Conservation (phyloP, 1,139 yeast species). For the Scheffersomyces segobiensis region DNA sequence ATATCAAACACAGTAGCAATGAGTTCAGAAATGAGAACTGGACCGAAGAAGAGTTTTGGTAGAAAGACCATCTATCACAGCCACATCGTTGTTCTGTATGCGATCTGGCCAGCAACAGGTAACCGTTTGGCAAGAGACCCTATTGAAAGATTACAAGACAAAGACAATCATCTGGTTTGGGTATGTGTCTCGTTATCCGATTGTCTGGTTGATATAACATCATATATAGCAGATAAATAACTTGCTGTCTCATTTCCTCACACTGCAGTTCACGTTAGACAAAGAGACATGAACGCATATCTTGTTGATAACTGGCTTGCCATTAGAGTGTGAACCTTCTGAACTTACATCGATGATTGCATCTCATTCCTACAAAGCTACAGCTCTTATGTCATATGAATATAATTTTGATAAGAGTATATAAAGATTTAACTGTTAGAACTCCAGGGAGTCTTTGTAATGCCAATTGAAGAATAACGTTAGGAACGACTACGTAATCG, state of each 20-base stretch:
- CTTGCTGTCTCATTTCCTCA: neutral
- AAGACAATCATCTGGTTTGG: neutral
- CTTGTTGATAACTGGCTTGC: neutral
- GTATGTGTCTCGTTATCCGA: neutral
- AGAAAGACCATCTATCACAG: too few species aligned
- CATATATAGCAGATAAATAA: constrained; percentile 10
- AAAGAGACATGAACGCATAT: neutral
- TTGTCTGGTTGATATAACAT: constrained; percentile 1
- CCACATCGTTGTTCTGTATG: too few species aligned
- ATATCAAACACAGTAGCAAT: constrained; percentile 48
- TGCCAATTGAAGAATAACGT: neutral
- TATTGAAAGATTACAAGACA: neutral
- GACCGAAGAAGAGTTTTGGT: constrained; percentile 62
- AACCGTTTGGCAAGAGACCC: too few species aligned
- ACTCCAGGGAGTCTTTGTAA: neutral
- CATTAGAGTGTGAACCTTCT: constrained; percentile 15
- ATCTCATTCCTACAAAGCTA: constrained; percentile 26
- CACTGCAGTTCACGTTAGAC: neutral
- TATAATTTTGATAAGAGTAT: neutral
- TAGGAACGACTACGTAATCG: neutral
- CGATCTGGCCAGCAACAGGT: too few species aligned
- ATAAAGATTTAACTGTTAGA: neutral
- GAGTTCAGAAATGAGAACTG: constrained; percentile 58
- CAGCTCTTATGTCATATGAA: neutral
- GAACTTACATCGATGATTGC: constrained; percentile 68